phyloP scores from a whole-genome alignment of 169 alveolate species.

The Plasmodium coatneyi region DNA sequence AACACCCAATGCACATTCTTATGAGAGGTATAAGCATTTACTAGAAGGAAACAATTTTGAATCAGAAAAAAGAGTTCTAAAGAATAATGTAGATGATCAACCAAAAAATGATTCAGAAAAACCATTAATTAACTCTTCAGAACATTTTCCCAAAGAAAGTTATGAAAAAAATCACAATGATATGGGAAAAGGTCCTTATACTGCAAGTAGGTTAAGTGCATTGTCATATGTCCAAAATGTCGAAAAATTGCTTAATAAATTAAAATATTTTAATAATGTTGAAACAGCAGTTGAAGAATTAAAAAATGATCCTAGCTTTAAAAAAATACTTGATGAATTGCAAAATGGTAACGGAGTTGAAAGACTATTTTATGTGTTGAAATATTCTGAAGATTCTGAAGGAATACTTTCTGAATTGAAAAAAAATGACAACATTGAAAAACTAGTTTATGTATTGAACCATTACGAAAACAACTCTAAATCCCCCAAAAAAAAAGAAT shows the following conservation, averaged over 20 bases:
- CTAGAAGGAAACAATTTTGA: not conserved
- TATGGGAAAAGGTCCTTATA: not conserved
- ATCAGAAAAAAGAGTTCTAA: not conserved
- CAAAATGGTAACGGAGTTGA: conserved; percentile 1
- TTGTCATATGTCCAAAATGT: not conserved
- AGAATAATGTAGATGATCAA: not conserved
- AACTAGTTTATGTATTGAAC: conserved; percentile 3
- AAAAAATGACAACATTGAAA: conserved; percentile 9
- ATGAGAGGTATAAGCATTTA: not conserved
- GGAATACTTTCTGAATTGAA: not conserved
- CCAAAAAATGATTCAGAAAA: not conserved
- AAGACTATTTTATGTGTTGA: not conserved
- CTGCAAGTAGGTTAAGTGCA: not conserved
- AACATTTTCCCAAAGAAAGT: not conserved
- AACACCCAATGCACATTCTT: not conserved
- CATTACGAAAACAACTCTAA: not conserved
- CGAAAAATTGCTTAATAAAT: not conserved
- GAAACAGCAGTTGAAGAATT: conserved; percentile 4
- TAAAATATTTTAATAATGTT: not conserved
- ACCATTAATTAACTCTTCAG: not conserved
- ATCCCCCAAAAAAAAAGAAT: not conserved
- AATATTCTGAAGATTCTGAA: conserved; percentile 17
- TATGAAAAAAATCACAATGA: not conserved
- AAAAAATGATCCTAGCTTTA: not conserved
- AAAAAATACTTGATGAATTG: conserved; percentile 7